Conservation (phyloP, 441 rosid species). For the Eruca vesicaria region DNA sequence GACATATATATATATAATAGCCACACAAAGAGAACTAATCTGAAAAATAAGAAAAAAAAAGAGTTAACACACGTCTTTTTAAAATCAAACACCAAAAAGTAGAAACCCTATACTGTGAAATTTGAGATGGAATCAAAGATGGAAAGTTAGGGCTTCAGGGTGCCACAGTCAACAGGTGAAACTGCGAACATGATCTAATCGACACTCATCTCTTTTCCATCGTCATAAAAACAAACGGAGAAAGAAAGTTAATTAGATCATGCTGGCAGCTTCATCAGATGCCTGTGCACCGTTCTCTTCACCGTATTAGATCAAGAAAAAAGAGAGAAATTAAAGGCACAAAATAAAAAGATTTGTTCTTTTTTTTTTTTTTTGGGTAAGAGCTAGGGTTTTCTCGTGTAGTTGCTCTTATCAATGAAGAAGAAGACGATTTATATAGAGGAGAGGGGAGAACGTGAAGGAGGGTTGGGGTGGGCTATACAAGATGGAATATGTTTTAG, state of each 20-base stretch:
- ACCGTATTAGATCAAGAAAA: slow-evolving; percentile 12
- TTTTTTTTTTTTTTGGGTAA: too few species aligned
- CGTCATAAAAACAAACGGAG: slow-evolving; percentile 2
- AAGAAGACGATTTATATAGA: slow-evolving; percentile 34
- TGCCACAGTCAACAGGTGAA: slow-evolving; percentile 39
- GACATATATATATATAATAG: too few species aligned
- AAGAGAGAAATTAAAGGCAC: background rate
- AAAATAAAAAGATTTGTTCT: background rate
- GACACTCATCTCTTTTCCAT: slow-evolving; percentile 1
- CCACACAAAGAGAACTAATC: background rate
- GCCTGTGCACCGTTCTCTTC: slow-evolving; percentile 51
- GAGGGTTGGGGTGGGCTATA: background rate
- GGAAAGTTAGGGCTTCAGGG: slow-evolving; percentile 24
- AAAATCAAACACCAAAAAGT: background rate
- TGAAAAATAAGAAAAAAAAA: background rate
- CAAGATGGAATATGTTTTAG: background rate
- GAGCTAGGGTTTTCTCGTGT: slow-evolving; percentile 21
- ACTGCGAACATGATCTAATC: slow-evolving; percentile 43
- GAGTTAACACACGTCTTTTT: background rate
- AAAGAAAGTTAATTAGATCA: slow-evolving; percentile 64
- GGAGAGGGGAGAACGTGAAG: slow-evolving; percentile 9
- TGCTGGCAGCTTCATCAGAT: slow-evolving; percentile 99
- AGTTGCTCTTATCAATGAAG: slow-evolving; percentile 20
- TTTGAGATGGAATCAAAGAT: background rate
- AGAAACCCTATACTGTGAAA: slow-evolving; percentile 18